Evolutionary conservation across 768 basidiomycete species (phyloP), one percentile per base, ranked within the genome.

Genomic region (Dentipellis sp.): DNA sequence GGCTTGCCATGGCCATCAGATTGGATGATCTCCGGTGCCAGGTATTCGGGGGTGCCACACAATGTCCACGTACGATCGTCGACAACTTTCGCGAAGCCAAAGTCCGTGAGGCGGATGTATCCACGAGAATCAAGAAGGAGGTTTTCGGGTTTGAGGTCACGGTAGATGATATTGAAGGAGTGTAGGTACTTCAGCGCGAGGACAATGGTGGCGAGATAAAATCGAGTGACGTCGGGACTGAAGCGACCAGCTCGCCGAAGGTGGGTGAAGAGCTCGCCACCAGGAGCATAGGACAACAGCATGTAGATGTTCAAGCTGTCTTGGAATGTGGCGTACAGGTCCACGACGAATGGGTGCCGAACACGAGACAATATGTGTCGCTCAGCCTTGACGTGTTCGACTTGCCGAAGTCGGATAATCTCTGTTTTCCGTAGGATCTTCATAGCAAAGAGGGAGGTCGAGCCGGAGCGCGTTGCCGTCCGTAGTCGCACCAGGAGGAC

Each of bases 101-200:
- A 99, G 73, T 99, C 97, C 19, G 94, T 95, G 58, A 98, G 82
- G 36, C 92, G 89, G 60, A 95, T 80, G 66, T 98, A 97, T 5
- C 97, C 97, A 39, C 86, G 82, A 19, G 89, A 83, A 67, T 97
- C 97, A 53, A 99, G 77, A 39, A 99, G 81, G n/a, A 99, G 82
- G 65, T 99, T 99, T 71, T 99, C 97, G 14, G 97, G 97, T 71
- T 99, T 98, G 62, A 99, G 81, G 71, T 98, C 95, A 46, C 95
- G 91, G 72, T 98, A 98, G 65, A 98, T 92, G 71, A 99, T 95
- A 75, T 97, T 94, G 72, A 89, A 91, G 12, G 87, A 87, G 69
- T 98, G 97, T 5, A 98, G 77, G 63, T 95, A 94, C 73, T 90
- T 91, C 63, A 98, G 78, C 36, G 94, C 97, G 57, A 98, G 83